phyloP scores from a whole-genome alignment of 495 filamentous ascomycete species.

The Penicillium longicatenatum region DNA sequence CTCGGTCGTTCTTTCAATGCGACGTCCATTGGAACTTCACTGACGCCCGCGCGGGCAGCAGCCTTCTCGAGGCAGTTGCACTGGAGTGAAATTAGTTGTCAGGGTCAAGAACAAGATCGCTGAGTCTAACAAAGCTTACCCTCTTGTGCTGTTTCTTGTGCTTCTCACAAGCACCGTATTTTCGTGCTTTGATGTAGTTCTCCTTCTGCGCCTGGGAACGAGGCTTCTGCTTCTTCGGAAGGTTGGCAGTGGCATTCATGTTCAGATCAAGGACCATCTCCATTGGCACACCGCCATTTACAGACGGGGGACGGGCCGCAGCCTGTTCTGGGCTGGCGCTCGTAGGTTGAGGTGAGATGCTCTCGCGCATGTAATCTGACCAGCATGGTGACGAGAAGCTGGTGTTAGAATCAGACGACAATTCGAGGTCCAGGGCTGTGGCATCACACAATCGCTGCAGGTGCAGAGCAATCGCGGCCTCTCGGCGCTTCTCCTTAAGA shows the following conservation, averaged over 20 bases:
- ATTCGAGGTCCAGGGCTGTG: conserved; percentile 30
- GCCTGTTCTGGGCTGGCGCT: conserved; percentile 24
- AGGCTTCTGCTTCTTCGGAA: conserved; percentile 50
- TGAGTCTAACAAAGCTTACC: conserved; percentile 28
- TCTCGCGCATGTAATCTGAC: conserved; percentile 36
- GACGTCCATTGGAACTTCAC: conserved; percentile 19
- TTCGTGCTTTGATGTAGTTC: conserved; percentile 51
- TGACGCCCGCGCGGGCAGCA: conserved; percentile 26
- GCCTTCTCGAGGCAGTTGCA: conserved; percentile 50
- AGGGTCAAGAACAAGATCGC: not conserved
- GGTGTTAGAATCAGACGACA: conserved; percentile 37
- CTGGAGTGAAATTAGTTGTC: conserved; percentile 31
- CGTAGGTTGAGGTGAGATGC: conserved; percentile 24
- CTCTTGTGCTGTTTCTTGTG: conserved; percentile 52
- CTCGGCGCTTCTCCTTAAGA: conserved; percentile 47
- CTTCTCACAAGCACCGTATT: conserved; percentile 49
- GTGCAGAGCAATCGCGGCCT: conserved; percentile 46
- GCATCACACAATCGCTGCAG: conserved; percentile 42
- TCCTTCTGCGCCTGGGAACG: conserved; percentile 49
- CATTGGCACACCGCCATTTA: conserved; percentile 25
- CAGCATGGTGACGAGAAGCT: conserved; percentile 41
- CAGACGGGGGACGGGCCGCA: conserved; percentile 21
- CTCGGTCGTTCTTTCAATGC: conserved; percentile 15
- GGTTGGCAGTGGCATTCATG: conserved; percentile 46
- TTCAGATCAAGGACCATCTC: conserved; percentile 52